Evolutionary conservation across 768 basidiomycete species (phyloP).

Genomic region (Dacryopinax primogenitus): DNA sequence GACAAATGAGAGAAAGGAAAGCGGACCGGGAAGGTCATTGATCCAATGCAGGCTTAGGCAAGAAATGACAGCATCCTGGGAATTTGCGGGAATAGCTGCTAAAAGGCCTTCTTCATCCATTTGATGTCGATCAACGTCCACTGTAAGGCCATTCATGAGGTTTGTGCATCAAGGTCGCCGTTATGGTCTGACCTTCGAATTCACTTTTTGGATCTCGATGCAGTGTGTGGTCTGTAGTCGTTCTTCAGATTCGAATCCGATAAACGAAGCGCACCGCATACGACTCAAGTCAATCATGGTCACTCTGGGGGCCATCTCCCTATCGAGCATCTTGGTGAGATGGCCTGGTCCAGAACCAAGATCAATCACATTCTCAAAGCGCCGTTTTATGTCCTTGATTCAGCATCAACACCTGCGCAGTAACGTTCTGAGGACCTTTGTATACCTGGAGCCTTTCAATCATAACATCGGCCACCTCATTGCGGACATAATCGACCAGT

Average conservation of each 20-base stretch:
- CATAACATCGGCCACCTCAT: slow-evolving; percentile 82
- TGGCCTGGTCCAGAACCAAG: slow-evolving; percentile 86
- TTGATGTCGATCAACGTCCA: slow-evolving; percentile 61
- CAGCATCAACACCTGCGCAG: slow-evolving; percentile 10
- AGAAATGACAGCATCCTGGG: slow-evolving; percentile 84
- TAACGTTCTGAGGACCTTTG: not conserved
- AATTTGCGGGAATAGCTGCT: slow-evolving; percentile 47
- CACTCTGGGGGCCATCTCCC: slow-evolving; percentile 51
- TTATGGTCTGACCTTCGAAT: slow-evolving; percentile 54
- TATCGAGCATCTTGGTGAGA: slow-evolving; percentile 69
- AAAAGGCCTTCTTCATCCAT: slow-evolving; percentile 77
- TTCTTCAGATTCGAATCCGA: not conserved
- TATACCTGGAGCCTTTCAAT: slow-evolving; percentile 77
- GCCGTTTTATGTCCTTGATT: slow-evolving; percentile 75
- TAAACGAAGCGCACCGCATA: slow-evolving; percentile 28
- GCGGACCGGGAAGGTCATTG: slow-evolving; percentile 81
- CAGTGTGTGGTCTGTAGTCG: slow-evolving; percentile 46
- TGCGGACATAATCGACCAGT: slow-evolving; percentile 80
- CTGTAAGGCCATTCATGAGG: slow-evolving; percentile 31
- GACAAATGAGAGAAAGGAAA: not conserved
- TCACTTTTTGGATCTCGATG: slow-evolving; percentile 63
- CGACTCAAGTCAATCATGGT: slow-evolving; percentile 81
- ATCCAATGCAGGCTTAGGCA: slow-evolving; percentile 93
- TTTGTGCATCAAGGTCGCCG: not conserved
- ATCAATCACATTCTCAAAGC: slow-evolving; percentile 69